phyloP scores from a whole-genome alignment of 495 filamentous ascomycete species.

The Cercophora newfieldiana region DNA sequence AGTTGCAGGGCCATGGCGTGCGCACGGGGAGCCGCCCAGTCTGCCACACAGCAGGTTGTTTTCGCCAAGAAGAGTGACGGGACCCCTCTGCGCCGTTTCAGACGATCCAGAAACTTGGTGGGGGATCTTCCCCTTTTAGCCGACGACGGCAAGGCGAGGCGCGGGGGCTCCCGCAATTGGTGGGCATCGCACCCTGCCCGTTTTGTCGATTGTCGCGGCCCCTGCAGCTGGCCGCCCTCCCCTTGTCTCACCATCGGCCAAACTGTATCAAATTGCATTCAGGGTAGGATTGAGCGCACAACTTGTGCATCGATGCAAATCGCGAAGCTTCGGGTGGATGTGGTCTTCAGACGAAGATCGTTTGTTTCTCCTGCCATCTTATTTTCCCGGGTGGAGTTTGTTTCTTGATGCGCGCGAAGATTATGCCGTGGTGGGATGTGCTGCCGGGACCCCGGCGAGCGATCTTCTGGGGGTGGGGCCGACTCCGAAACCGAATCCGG shows the following conservation, averaged over 20 bases:
- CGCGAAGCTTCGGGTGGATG: background rate
- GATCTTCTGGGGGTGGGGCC: background rate
- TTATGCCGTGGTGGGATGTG: background rate
- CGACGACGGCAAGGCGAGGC: background rate
- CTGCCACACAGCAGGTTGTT: constrained; percentile 4
- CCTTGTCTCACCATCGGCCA: background rate
- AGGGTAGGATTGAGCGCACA: background rate
- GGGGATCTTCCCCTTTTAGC: constrained; percentile 9
- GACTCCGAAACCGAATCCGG: background rate
- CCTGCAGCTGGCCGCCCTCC: background rate
- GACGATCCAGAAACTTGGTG: constrained; percentile 3
- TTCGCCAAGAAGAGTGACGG: constrained; percentile 9
- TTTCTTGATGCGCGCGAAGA: background rate
- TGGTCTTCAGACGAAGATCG: background rate
- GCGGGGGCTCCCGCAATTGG: background rate
- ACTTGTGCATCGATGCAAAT: background rate
- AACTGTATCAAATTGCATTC: background rate
- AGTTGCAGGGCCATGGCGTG: constrained; percentile 2
- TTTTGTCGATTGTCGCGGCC: background rate
- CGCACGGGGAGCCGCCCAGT: constrained; percentile 15
- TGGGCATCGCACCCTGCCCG: background rate
- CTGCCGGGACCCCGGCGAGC: background rate
- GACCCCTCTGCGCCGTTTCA: constrained; percentile 4
- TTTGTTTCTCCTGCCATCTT: background rate
- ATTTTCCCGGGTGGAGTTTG: background rate